Conservation (phyloP, 2,329 filamentous ascomycete genomes). For the Penicillium sp. region DNA sequence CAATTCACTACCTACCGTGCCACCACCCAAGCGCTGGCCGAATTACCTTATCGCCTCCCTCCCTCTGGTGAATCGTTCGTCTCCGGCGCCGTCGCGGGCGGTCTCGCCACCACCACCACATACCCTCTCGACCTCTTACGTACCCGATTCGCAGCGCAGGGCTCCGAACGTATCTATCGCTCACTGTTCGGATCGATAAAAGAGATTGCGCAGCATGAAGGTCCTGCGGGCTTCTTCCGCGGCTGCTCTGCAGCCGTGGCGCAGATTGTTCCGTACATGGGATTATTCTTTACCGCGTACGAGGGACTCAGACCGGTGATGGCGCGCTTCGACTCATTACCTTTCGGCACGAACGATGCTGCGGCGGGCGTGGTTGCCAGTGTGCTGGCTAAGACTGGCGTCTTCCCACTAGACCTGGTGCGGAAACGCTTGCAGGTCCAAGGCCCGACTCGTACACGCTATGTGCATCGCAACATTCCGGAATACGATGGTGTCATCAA, state of each 20-base stretch:
- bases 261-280: conserved; percentile 96
- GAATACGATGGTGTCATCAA: conserved; percentile 68
- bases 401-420: conserved; percentile 91
- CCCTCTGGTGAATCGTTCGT: conserved; percentile 74
- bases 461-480: conserved; percentile 85
- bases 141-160: conserved; percentile 95
- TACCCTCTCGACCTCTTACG: conserved; percentile 92
- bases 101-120: conserved; percentile 74
- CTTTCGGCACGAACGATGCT: conserved; percentile 78
- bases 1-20: conserved; percentile 90
- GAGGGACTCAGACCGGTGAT: conserved; percentile 68
- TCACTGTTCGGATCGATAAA: conserved; percentile 67
- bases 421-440: conserved; percentile 93
- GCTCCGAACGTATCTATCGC: conserved; percentile 72
- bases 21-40: conserved; percentile 64
- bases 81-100: conserved; percentile 78
- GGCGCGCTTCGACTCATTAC: conserved; percentile 45
- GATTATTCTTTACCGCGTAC: conserved; percentile 88
- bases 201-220: conserved; percentile 75
- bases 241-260: conserved; percentile 76
- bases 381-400: conserved; percentile 77
- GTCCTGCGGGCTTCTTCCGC: conserved; percentile 77
- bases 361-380: conserved; percentile 77
- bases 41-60: conserved; percentile 55
- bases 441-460: conserved; percentile 74